phyloP scores from a whole-genome alignment of 192 early-diverging fungal species.

The Podila epicladia region DNA sequence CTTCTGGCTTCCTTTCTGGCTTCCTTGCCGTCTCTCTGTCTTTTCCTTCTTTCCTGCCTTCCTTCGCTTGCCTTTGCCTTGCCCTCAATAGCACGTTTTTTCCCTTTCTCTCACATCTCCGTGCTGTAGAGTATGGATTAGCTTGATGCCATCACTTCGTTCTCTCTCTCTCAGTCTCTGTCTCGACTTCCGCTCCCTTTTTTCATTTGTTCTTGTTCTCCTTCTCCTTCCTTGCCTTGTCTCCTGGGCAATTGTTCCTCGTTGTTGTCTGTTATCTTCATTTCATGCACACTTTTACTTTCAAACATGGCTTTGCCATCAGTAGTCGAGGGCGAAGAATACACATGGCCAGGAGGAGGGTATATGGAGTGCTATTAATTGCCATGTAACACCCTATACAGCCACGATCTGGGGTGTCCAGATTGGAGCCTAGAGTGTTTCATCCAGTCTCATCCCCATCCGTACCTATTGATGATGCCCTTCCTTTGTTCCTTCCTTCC shows the following conservation, averaged over 20 bases:
- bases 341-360: not conserved
- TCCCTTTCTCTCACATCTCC: constrained; percentile 1
- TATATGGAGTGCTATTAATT: not conserved
- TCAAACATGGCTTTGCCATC: not conserved
- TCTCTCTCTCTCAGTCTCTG: not conserved
- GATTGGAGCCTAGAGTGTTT: too few relatives aligned
- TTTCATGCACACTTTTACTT: not conserved
- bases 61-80: not conserved
- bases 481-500: too few relatives aligned
- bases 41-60: constrained; percentile 5
- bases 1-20: not conserved
- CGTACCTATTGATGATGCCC: too few relatives aligned
- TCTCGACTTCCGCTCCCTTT: not conserved
- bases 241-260: constrained; percentile 5
- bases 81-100: not conserved
- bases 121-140: not conserved
- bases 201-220: not conserved
- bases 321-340: too few relatives aligned
- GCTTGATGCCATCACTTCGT: too few relatives aligned
- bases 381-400: not conserved
- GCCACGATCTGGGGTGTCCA: too few relatives aligned
- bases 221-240: not conserved
- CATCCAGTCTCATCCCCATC: too few relatives aligned
- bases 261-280: not conserved
- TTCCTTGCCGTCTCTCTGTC: constrained; percentile 4